phyloP scores from a whole-genome alignment of 2,329 filamentous ascomycete species.

The Colletotrichum sp. region DNA sequence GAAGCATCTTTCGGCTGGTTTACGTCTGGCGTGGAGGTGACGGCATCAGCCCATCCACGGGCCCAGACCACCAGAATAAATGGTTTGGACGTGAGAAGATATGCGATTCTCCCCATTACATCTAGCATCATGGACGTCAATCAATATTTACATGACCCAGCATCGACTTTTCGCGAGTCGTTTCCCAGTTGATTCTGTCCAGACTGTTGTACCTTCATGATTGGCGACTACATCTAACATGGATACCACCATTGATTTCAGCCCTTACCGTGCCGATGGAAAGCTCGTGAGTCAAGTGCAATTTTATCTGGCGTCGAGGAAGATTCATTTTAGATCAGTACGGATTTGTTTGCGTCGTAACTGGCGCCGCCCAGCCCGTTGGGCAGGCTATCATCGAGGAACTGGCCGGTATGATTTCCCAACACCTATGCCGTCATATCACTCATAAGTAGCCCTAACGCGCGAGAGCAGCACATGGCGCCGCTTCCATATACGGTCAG shows the following conservation, averaged over 20 bases:
- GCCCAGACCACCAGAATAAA: neutral
- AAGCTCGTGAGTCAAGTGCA: constrained; percentile 50
- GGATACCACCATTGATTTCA: constrained; percentile 52
- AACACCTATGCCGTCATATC: neutral
- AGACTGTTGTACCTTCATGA: neutral
- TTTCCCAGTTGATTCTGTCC: neutral
- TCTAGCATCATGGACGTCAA: neutral
- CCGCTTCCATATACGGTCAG: constrained; percentile 65
- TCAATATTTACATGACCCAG: too few relatives aligned
- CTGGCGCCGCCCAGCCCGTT: constrained; percentile 64
- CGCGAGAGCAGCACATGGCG: constrained; percentile 57
- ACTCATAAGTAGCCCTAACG: neutral
- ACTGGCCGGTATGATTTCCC: constrained; percentile 51
- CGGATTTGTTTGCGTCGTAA: constrained; percentile 70
- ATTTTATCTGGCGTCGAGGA: neutral
- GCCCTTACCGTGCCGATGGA: constrained; percentile 61
- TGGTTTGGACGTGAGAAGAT: neutral
- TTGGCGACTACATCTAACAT: constrained; percentile 16
- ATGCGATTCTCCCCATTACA: neutral
- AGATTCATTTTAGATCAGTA: constrained; percentile 44
- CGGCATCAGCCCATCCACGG: constrained; percentile 3
- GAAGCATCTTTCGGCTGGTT: constrained; percentile 12
- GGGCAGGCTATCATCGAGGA: constrained; percentile 65
- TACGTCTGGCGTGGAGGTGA: constrained; percentile 4
- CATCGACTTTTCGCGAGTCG: neutral